Conservation (phyloP, 352 stramenopile species). For the Peronospora farinosa region DNA sequence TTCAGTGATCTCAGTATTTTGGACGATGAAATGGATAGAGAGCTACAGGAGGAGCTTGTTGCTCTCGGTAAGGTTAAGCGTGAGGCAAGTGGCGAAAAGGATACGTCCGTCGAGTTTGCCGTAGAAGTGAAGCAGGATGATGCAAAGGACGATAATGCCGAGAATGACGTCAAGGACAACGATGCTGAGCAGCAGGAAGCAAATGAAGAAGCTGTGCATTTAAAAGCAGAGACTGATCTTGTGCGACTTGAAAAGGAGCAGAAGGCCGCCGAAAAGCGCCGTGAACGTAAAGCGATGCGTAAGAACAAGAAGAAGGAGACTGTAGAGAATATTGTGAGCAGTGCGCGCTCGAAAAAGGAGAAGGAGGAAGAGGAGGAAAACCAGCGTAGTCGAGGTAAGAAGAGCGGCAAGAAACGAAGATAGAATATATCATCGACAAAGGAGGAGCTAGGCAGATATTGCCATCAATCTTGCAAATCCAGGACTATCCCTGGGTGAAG, state of each 20-base stretch:
- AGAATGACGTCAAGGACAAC: slow-evolving; percentile 5
- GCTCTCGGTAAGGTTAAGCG: slow-evolving; percentile 31
- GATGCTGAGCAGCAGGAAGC: slow-evolving; percentile 27
- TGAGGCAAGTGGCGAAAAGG: slow-evolving; percentile 1
- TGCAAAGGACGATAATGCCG: slow-evolving; percentile 5
- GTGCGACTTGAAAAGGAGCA: slow-evolving; percentile 63
- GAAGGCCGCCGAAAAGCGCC: slow-evolving; percentile 71
- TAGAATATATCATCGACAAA: slow-evolving; percentile 10
- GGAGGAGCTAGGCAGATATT: slow-evolving; percentile 1
- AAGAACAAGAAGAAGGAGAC: slow-evolving; percentile 78
- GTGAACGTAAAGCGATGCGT: slow-evolving; percentile 74
- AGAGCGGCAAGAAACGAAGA: slow-evolving; percentile 30
- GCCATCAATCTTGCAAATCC: not conserved
- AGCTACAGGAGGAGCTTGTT: slow-evolving; percentile 51
- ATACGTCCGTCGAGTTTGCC: not conserved
- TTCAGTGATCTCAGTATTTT: slow-evolving; percentile 45
- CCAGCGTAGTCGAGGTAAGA: slow-evolving; percentile 32
- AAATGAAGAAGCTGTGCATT: slow-evolving; percentile 30
- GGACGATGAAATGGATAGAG: slow-evolving; percentile 58
- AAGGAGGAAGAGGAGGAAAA: slow-evolving; percentile 34
- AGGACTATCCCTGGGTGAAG: not conserved
- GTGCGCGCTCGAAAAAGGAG: slow-evolving; percentile 36
- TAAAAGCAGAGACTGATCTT: slow-evolving; percentile 38
- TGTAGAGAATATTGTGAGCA: slow-evolving; percentile 59
- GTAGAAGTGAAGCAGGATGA: slow-evolving; percentile 13